Conservation (phyloP, 495 filamentous ascomycete genomes). For the Tuber indicum region DNA sequence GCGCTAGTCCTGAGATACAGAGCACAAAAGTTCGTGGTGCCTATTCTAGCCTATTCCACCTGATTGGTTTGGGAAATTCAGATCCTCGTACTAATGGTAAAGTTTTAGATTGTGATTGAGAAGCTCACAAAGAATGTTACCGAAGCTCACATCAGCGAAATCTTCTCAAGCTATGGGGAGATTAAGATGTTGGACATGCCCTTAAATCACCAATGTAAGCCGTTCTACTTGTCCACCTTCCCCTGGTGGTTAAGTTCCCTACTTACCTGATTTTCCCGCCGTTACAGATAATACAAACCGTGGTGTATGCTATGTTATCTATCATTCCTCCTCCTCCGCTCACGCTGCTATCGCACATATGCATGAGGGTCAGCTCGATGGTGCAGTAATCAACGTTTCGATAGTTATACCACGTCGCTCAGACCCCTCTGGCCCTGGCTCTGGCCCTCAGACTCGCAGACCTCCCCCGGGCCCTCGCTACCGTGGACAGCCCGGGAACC, state of each 20-base stretch:
- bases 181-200: constrained; percentile 85
- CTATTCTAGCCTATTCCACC: neutral
- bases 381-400: constrained; percentile 77
- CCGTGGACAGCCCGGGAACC: constrained; percentile 19
- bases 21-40: constrained; percentile 38
- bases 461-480: constrained; percentile 40
- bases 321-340: constrained; percentile 66
- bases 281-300: constrained; percentile 74
- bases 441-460: constrained; percentile 42
- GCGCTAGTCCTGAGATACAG: constrained; percentile 40
- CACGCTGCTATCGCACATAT: constrained; percentile 90
- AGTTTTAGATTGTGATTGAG: constrained; percentile 78
- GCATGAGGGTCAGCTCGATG: constrained; percentile 96
- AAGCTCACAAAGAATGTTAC: constrained; percentile 94
- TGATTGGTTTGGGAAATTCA: neutral
- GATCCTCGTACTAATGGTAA: neutral
- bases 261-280: constrained; percentile 19
- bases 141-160: constrained; percentile 78
- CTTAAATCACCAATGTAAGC: constrained; percentile 75
- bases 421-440: constrained; percentile 34
- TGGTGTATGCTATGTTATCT: constrained; percentile 91
- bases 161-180: constrained; percentile 81
- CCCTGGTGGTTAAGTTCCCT: neutral
- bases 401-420: constrained; percentile 79
- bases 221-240: neutral